Conservation (phyloP, 2,329 filamentous ascomycete species). For the Elsinoe ampelina region DNA sequence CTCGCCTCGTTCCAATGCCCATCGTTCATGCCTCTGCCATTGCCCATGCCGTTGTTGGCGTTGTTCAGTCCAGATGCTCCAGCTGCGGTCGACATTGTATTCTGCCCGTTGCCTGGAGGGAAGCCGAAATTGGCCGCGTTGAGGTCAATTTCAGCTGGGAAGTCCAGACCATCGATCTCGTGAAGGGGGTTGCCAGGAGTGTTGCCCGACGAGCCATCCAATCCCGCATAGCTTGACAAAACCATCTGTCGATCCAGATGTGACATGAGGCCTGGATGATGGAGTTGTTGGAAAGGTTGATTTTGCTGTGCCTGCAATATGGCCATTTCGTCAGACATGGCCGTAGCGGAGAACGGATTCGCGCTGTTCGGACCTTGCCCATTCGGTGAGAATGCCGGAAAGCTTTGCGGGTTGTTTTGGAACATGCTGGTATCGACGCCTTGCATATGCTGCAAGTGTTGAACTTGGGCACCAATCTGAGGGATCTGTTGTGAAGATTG, state of each 20-base stretch:
- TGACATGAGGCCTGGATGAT: constrained; percentile 47
- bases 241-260: constrained; percentile 69
- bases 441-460: constrained; percentile 4
- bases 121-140: constrained; percentile 19
- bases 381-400: constrained; percentile 17
- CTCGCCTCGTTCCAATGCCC: constrained; percentile 10
- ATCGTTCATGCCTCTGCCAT: constrained; percentile 12
- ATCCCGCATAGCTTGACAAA: constrained; percentile 58
- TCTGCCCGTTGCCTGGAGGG: constrained; percentile 12
- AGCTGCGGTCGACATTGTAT: constrained; percentile 4
- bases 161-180: constrained; percentile 11
- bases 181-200: constrained; percentile 14
- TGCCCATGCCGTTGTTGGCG: constrained; percentile 12
- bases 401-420: constrained; percentile 19
- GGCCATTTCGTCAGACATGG: constrained; percentile 13
- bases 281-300: constrained; percentile 33
- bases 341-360: neutral
- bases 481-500: constrained; percentile 16
- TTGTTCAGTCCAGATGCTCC: constrained; percentile 6
- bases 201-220: constrained; percentile 23
- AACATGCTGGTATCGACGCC: constrained; percentile 3
- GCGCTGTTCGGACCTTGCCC: constrained; percentile 1
- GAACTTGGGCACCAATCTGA: constrained; percentile 16
- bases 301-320: constrained; percentile 17
- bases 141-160: constrained; percentile 18